Conservation (phyloP, 352 stramenopile species). For the Pythium dissotocum region DNA sequence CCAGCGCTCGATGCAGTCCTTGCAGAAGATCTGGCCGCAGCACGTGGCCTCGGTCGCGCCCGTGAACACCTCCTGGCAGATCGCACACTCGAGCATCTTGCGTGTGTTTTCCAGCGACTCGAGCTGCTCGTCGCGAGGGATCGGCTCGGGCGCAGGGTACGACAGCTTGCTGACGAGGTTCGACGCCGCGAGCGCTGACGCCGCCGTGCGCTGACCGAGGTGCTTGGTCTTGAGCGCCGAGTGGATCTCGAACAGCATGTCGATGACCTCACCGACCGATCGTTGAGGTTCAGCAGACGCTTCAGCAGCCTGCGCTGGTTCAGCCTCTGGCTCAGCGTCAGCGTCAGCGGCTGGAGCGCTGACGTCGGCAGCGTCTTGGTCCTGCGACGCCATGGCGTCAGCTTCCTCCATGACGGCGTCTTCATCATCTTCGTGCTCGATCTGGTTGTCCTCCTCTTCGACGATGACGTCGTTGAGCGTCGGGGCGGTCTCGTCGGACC, state of each 20-base stretch:
- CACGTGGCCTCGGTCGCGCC: slow-evolving; percentile 74
- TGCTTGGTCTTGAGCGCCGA: slow-evolving; percentile 77
- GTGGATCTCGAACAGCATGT: slow-evolving; percentile 88
- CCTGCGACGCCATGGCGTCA: slow-evolving; percentile 13
- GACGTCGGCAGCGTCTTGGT: slow-evolving; percentile 9
- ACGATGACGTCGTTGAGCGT: slow-evolving; percentile 32
- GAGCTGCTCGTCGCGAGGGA: slow-evolving; percentile 76
- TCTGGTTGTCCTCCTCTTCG: slow-evolving; percentile 37
- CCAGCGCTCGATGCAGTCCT: slow-evolving; percentile 82
- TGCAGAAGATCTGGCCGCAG: slow-evolving; percentile 86
- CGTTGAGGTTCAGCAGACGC: not conserved
- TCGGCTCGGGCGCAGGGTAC: slow-evolving; percentile 48
- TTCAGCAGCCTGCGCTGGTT: slow-evolving; percentile 13
- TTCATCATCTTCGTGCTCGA: slow-evolving; percentile 28
- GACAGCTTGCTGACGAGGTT: slow-evolving; percentile 76
- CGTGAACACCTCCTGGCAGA: slow-evolving; percentile 84
- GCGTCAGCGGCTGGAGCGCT: slow-evolving; percentile 7
- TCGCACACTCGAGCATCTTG: slow-evolving; percentile 87
- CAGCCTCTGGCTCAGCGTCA: slow-evolving; percentile 14
- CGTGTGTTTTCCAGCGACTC: slow-evolving; percentile 78
- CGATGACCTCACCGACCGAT: slow-evolving; percentile 67
- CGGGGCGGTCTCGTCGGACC: slow-evolving; percentile 18
- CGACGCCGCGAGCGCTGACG: slow-evolving; percentile 65
- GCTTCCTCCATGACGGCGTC: slow-evolving; percentile 32
- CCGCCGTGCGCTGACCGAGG: slow-evolving; percentile 73